Conservation (phyloP, 306 rosid species). For the Styphnolobium japonicum region DNA sequence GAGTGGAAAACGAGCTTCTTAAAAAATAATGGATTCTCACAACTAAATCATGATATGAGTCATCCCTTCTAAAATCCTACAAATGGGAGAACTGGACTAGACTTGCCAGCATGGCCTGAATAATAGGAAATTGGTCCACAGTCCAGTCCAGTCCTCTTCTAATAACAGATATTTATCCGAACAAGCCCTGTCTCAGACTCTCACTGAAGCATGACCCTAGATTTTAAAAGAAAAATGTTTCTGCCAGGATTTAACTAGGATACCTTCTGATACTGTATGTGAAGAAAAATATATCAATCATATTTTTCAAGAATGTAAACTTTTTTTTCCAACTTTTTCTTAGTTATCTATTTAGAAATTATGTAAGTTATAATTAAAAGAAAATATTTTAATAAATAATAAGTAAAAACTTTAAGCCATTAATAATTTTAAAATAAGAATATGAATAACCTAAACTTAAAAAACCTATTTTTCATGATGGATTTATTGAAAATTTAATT, state of each 20-base stretch:
- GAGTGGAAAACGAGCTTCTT: background rate
- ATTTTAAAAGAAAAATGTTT: background rate
- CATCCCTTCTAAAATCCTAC: background rate
- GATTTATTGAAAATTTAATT: no score
- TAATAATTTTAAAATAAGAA: background rate
- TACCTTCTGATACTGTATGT: background rate
- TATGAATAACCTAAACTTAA: background rate
- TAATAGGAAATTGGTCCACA: background rate
- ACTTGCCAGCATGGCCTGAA: background rate
- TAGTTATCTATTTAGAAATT: background rate
- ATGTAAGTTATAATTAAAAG: background rate
- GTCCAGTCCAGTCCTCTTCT: background rate
- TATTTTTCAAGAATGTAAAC: background rate
- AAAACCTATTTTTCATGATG: background rate
- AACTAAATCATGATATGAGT: constrained; percentile 10
- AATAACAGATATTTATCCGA: background rate
- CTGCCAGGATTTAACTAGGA: background rate
- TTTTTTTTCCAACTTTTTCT: background rate
- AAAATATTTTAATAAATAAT: background rate
- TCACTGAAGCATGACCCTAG: background rate
- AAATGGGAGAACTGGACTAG: background rate
- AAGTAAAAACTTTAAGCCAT: background rate
- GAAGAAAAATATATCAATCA: constrained; percentile 4
- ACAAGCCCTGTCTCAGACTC: background rate
- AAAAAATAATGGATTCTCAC: constrained; percentile 5